Percentiles rank a stretch among this genome's conserved stretches.
These are phyloP conservation scores for Kazachstania psychrophila DNA, from an alignment of 805 yeast genomes.

Conservation along the genomic window DNA sequence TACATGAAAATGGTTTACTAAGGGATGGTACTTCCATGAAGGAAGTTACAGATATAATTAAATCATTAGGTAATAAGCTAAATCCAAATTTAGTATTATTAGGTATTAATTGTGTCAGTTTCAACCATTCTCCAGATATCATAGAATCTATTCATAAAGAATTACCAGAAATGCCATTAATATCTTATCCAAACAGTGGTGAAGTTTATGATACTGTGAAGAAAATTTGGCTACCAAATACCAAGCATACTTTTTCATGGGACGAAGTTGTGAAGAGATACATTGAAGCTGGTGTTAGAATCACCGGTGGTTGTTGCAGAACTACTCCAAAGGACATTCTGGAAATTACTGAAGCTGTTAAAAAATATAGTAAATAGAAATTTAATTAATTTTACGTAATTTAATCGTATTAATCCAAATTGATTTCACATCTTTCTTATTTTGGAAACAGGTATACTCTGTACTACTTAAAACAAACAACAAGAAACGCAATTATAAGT, in stretches of 20 bases:
- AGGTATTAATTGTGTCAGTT: constrained; percentile 65
- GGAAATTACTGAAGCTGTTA: constrained; percentile 14
- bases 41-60: constrained; percentile 23
- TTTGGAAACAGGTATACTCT: too few species aligned
- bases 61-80: constrained; percentile 12
- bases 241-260: constrained; percentile 31
- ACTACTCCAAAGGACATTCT: constrained; percentile 44
- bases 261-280: constrained; percentile 33
- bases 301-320: constrained; percentile 73
- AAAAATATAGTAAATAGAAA: too few species aligned
- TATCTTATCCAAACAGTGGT: constrained; percentile 72
- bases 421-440: too few species aligned
- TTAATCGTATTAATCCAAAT: too few species aligned
- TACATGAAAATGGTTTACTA: constrained; percentile 30
- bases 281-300: constrained; percentile 34
- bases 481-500: too few species aligned
- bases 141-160: constrained; percentile 22
- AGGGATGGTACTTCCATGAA: constrained; percentile 44
- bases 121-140: constrained; percentile 34
- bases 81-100: constrained; percentile 36
- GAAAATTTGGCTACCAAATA: constrained; percentile 34
- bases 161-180: constrained; percentile 31
- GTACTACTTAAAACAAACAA: too few species aligned
- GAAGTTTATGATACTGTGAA: constrained; percentile 46
- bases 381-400: too few species aligned